These are phyloP conservation scores for Syzygium malaccense DNA, from an alignment of 441 rosid species.

Conservation along the genomic window DNA sequence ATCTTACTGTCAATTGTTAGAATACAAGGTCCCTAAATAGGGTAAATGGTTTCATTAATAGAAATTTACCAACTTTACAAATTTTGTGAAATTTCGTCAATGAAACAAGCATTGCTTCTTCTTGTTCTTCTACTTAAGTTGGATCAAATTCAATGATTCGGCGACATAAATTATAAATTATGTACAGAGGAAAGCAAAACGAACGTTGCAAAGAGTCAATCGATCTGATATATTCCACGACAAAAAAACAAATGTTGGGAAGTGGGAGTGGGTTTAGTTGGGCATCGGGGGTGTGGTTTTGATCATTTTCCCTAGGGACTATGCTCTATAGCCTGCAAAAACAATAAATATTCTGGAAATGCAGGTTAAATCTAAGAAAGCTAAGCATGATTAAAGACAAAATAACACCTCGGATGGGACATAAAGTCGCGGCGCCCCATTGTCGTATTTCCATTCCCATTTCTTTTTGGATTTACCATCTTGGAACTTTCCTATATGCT, in stretches of 20 bases:
- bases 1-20: not conserved
- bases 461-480: not conserved
- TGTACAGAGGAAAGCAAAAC: not conserved
- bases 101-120: not conserved
- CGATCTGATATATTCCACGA: not conserved
- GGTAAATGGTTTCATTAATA: not conserved
- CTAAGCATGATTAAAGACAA: conserved; percentile 14
- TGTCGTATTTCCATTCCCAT: conserved; percentile 14
- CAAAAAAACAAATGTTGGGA: not conserved
- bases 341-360: not conserved
- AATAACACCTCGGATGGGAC: conserved; percentile 45
- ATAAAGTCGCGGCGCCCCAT: conserved; percentile 41
- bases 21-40: not conserved
- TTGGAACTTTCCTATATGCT: not conserved
- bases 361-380: conserved; percentile 18
- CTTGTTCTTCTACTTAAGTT: not conserved
- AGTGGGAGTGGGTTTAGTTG: not conserved
- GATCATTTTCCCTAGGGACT: not conserved
- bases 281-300: not conserved
- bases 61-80: not conserved
- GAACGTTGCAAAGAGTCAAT: not conserved
- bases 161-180: not conserved
- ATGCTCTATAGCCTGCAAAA: not conserved
- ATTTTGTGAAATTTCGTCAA: not conserved
- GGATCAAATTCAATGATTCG: not conserved